Evolutionary conservation across 140 eudicot species (phyloP).

Genomic region (Ambrosia hybrid): DNA sequence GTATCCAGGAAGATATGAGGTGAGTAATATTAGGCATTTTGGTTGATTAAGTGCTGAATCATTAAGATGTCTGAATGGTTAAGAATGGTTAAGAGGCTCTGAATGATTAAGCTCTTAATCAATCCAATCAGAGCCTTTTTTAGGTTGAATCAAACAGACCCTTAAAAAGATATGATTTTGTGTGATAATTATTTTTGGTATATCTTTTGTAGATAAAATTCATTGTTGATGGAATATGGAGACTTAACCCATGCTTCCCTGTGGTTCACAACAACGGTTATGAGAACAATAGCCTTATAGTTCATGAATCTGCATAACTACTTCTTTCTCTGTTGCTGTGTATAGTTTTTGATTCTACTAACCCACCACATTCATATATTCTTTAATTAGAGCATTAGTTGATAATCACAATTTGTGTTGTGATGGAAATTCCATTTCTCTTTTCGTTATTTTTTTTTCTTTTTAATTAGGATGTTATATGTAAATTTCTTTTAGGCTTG

Average conservation of each 20-base stretch:
- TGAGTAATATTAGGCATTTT: constrained; percentile 8
- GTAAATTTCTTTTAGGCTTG: no score
- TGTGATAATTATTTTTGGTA: neutral
- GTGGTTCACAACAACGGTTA: constrained; percentile 54
- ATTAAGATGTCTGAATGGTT: no score
- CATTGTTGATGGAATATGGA: constrained; percentile 85
- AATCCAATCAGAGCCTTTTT: no score
- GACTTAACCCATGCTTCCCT: constrained; percentile 72
- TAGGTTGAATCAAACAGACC: neutral
- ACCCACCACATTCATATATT: constrained; percentile 20
- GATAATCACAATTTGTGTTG: constrained; percentile 8
- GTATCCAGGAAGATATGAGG: constrained; percentile 93
- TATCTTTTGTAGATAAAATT: constrained; percentile 53
- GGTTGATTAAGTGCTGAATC: no score
- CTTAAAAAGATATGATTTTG: no score
- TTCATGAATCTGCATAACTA: constrained; percentile 23
- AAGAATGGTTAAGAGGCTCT: no score
- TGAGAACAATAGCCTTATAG: constrained; percentile 56
- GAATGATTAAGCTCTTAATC: no score
- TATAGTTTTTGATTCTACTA: constrained; percentile 16
- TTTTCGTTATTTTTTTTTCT: no score
- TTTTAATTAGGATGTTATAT: no score
- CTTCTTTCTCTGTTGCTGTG: constrained; percentile 7
- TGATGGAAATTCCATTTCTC: neutral
- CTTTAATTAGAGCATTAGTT: constrained; percentile 11